Evolutionary conservation across 768 basidiomycete genomes (phyloP), one percentile per base, ranked within the genome.

Genomic region (Myochromella boudieri): DNA sequence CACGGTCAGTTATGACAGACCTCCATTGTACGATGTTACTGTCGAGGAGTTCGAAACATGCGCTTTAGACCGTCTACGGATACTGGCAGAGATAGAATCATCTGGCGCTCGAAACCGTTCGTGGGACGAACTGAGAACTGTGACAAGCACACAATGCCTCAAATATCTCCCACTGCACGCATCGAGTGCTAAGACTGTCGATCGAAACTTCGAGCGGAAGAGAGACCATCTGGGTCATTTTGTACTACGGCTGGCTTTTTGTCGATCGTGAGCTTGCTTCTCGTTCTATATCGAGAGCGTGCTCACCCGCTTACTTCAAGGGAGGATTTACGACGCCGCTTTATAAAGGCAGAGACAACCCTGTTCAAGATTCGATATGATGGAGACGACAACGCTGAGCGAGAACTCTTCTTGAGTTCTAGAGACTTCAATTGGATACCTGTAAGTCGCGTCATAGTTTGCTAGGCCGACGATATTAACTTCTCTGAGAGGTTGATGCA

Each of bases 1-100:
- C 17, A 14, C 45, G 17, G 21, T 8, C 44, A 97, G 94, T 66
- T 98, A 99, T 60, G 87, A 95, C 56, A 69, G 61, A 14, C 91
- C 95, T 17, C 97, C 97, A 15, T 65, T 77, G 12, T 85, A 84
- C 46, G 93, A 98, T 58, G 85, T 98, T 15, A 93, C 93, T 1
- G 73, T 98, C 14, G 97, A 98, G 63, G 90, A 97, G 53, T 99
- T 99, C 56, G 97, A 99, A 63, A 84, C 77, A 2, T 90, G 78
- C 61, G 97, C 97, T 0, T 74, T 99, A 17, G 84, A 95, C 55
- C 74, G 97, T 28, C 76, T 99, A 25, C 82, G 91, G 21, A 76
- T 97, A 14, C 78, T 97, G 14, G 87, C 89, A 12, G 92, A 95
- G 62, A 95, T 97, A 45, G 93, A 95, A 60, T 85, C 94, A 1